Conservation (phyloP, 345 rosid species). For the Eucalyptus marginata region DNA sequence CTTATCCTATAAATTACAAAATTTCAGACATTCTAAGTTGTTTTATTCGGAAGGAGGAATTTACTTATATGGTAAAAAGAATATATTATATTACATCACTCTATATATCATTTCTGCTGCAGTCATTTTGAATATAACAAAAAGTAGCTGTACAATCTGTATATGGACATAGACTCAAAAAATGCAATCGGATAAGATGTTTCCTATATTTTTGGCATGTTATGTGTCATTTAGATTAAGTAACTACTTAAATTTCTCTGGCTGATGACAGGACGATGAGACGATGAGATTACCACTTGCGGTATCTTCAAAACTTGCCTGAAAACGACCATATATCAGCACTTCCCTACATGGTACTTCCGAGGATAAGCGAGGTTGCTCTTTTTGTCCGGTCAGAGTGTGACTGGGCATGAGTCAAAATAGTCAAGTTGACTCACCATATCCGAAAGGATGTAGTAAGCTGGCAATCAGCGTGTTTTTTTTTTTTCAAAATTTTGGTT, state of each 20-base stretch:
- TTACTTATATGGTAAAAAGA: background rate
- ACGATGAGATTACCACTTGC: too few relatives aligned
- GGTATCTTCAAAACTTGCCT: background rate
- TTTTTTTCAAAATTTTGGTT: background rate
- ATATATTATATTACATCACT: background rate
- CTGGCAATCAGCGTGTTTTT: background rate
- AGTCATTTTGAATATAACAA: background rate
- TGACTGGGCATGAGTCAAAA: background rate
- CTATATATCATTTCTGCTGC: background rate
- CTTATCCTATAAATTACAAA: background rate
- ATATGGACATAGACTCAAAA: too few relatives aligned
- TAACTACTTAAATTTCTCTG: background rate
- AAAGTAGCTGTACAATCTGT: background rate
- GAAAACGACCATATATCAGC: background rate
- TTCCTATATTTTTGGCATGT: background rate
- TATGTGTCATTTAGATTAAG: background rate
- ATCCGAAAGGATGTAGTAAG: background rate
- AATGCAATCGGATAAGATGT: background rate
- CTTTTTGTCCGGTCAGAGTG: background rate
- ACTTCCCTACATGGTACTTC: background rate
- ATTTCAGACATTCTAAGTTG: background rate
- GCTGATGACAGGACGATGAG: background rate
- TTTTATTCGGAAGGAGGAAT: background rate
- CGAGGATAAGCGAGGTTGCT: background rate
- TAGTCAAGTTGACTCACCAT: background rate